These are phyloP conservation scores for Panellus pusillus DNA, from an alignment of 768 basidiomycete species.

Conservation along the genomic window DNA sequence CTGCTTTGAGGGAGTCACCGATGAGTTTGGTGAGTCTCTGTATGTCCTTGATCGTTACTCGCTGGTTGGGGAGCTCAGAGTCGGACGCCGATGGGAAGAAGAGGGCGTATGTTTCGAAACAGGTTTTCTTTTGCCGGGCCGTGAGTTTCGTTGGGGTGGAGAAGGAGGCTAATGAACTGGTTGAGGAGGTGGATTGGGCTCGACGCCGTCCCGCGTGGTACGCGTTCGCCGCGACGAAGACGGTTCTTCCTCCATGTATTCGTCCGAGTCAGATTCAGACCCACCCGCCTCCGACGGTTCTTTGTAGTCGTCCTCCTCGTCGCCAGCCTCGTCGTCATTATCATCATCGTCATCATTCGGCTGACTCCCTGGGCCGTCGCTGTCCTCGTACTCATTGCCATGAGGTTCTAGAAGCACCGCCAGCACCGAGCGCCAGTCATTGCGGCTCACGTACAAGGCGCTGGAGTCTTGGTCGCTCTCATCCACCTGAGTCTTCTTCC, in stretches of 20 bases:
- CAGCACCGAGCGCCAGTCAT: conserved; percentile 83
- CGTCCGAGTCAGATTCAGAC: conserved; percentile 28
- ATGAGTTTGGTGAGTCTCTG: conserved; percentile 58
- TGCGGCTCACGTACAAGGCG: conserved; percentile 47
- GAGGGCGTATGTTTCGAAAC: conserved; percentile 61
- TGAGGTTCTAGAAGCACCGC: conserved; percentile 62
- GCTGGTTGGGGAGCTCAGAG: conserved; percentile 48
- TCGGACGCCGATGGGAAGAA: conserved; percentile 65
- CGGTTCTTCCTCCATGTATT: conserved; percentile 31
- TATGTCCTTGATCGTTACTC: conserved; percentile 68
- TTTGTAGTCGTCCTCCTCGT: conserved; percentile 16
- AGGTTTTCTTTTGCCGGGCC: conserved; percentile 51
- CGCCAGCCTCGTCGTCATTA: conserved; percentile 19
- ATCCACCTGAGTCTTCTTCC: conserved; percentile 38
- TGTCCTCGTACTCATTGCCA: conserved; percentile 32
- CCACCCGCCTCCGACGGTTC: conserved; percentile 13
- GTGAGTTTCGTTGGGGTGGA: conserved; percentile 36
- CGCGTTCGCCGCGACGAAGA: conserved; percentile 24
- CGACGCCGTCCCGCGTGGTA: conserved; percentile 3
- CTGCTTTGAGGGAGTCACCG: conserved; percentile 68
- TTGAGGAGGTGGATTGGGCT: conserved; percentile 1
- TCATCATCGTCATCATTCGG: no score
- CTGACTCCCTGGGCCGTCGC: conserved; percentile 3
- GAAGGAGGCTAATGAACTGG: background rate
- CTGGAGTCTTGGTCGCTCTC: conserved; percentile 18